phyloP scores from a whole-genome alignment of 2,329 filamentous ascomycete species.

The Cercospora nicotianae region DNA sequence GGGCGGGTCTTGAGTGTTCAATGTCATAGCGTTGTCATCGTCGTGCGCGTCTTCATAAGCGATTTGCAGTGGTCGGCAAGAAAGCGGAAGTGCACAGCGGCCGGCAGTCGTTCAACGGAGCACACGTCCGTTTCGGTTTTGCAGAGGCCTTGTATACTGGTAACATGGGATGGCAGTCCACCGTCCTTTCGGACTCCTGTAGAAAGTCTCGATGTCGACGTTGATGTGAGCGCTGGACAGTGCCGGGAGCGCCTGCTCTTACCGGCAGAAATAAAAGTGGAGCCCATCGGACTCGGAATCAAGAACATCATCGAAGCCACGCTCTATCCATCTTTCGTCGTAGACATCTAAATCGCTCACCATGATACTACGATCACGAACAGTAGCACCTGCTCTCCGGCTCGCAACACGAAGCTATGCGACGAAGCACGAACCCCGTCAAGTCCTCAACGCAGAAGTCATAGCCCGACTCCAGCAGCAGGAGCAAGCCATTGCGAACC shows the following conservation, averaged over 20 bases:
- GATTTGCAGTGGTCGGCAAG: background rate
- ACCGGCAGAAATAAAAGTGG: background rate
- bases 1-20: background rate
- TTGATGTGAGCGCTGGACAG: background rate
- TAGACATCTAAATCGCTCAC: background rate
- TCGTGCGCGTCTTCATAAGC: slow-evolving; percentile 6
- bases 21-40: slow-evolving; percentile 4
- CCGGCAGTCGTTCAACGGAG: background rate
- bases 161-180: background rate
- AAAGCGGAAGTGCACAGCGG: background rate
- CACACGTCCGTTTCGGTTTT: background rate
- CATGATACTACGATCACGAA: background rate
- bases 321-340: background rate
- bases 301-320: background rate
- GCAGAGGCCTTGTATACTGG: background rate
- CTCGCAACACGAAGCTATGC: background rate
- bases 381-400: background rate
- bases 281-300: background rate
- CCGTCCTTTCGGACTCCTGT: background rate
- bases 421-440: slow-evolving; percentile 1
- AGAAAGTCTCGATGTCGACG: background rate
- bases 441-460: slow-evolving; percentile 4
- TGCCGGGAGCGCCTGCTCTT: background rate
- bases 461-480: slow-evolving; percentile 15
- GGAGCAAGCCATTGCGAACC: slow-evolving; percentile 15